A percentile compares a stretch with the other conserved stretches of the same genome.
Evolutionary conservation across 352 stramenopile genomes (phyloP).

Genomic region (Phytophthora agathidicida): DNA sequence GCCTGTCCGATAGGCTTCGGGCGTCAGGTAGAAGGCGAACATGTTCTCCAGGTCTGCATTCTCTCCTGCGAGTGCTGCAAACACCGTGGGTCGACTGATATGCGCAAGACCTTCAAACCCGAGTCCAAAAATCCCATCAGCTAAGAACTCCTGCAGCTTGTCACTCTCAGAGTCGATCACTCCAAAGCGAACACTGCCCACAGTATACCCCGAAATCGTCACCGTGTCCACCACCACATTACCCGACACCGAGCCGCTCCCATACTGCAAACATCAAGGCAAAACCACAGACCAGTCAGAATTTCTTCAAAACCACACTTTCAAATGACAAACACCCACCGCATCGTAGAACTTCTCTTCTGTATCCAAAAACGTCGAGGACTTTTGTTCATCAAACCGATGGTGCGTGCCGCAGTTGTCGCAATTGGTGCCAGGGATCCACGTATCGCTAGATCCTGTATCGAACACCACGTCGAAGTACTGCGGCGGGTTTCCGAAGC

Average conservation of each 20-base stretch:
- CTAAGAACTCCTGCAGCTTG: slow-evolving; percentile 81
- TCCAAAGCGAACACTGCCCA: slow-evolving; percentile 82
- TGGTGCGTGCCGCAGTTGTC: slow-evolving; percentile 57
- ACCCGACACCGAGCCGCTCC: slow-evolving; percentile 79
- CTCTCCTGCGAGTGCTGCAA: slow-evolving; percentile 66
- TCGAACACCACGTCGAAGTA: slow-evolving; percentile 78
- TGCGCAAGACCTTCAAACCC: slow-evolving; percentile 88
- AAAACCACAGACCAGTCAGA: slow-evolving; percentile 17
- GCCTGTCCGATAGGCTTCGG: slow-evolving; percentile 65
- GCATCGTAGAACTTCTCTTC: slow-evolving; percentile 76
- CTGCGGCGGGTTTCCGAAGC: slow-evolving; percentile 78
- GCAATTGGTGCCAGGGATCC: slow-evolving; percentile 67
- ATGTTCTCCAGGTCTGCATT: slow-evolving; percentile 82
- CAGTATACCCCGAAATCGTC: slow-evolving; percentile 64
- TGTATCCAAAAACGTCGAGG: slow-evolving; percentile 76
- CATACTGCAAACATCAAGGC: slow-evolving; percentile 50
- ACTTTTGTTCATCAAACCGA: slow-evolving; percentile 56
- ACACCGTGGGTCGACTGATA: slow-evolving; percentile 86
- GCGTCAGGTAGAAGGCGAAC: slow-evolving; percentile 90
- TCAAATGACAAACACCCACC: slow-evolving; percentile 26
- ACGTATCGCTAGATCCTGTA: slow-evolving; percentile 84
- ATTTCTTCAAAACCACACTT: slow-evolving; percentile 1
- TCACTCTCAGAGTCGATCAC: slow-evolving; percentile 71
- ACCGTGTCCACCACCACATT: slow-evolving; percentile 83
- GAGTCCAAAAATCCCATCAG: slow-evolving; percentile 89